These are phyloP conservation scores for Blumeria graminis DNA, from an alignment of 2,329 filamentous ascomycete species.

Conservation along the genomic window DNA sequence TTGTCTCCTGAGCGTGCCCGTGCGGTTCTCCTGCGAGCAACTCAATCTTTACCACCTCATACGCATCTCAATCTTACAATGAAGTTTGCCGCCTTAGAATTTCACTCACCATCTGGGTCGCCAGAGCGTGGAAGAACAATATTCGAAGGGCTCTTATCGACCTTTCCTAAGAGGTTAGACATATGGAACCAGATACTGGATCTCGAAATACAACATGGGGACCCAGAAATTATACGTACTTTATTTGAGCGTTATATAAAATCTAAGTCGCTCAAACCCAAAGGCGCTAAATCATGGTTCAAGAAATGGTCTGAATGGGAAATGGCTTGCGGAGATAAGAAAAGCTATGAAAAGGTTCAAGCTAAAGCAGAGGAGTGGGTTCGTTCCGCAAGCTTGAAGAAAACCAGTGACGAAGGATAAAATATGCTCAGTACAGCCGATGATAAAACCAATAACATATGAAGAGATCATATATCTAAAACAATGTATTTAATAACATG, in stretches of 20 bases:
- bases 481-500: too few species aligned
- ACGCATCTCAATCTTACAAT: slow-evolving; percentile 48
- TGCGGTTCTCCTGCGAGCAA: slow-evolving; percentile 56
- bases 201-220: slow-evolving; percentile 44
- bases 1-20: slow-evolving; percentile 50
- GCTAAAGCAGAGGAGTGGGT: slow-evolving; percentile 49
- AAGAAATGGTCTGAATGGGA: slow-evolving; percentile 84
- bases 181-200: slow-evolving; percentile 85
- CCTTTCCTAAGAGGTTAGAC: slow-evolving; percentile 74
- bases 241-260: slow-evolving; percentile 62
- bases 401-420: slow-evolving; percentile 7
- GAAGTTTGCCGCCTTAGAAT: slow-evolving; percentile 82
- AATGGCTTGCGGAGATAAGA: slow-evolving; percentile 43
- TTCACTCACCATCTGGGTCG: slow-evolving; percentile 59
- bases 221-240: slow-evolving; percentile 37
- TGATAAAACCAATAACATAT: too few species aligned
- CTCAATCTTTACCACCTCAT: slow-evolving; percentile 51
- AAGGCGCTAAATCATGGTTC: slow-evolving; percentile 71
- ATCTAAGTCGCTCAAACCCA: slow-evolving; percentile 49
- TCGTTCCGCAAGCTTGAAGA: slow-evolving; percentile 21
- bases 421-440: background rate
- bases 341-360: slow-evolving; percentile 45
- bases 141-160: slow-evolving; percentile 66
- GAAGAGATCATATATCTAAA: too few species aligned
- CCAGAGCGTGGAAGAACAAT: slow-evolving; percentile 82